These are phyloP conservation scores for Casuarina glauca DNA, from an alignment of 306 rosid genomes.

Conservation along the genomic window DNA sequence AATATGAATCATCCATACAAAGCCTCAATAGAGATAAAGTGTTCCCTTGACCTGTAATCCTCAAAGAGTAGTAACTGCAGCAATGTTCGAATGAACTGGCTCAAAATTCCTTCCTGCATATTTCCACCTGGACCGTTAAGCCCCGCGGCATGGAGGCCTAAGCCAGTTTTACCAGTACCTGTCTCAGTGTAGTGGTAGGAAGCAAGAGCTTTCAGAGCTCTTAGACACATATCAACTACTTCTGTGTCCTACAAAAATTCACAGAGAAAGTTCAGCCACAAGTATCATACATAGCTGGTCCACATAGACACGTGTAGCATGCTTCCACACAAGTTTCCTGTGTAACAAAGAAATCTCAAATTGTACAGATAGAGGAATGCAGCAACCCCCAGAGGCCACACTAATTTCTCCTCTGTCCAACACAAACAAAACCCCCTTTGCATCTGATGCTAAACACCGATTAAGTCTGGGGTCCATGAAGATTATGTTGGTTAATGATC, in stretches of 20 bases:
- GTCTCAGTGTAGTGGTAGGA: slow-evolving; percentile 78
- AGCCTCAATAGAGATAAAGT: background rate
- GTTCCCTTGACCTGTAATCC: slow-evolving; percentile 66
- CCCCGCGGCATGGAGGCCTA: slow-evolving; percentile 66
- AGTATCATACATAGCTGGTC: background rate
- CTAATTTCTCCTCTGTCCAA: background rate
- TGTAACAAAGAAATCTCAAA: slow-evolving; percentile 1
- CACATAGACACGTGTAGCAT: background rate
- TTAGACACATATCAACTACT: slow-evolving; percentile 77
- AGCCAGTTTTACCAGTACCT: slow-evolving; percentile 61
- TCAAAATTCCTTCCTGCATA: slow-evolving; percentile 76
- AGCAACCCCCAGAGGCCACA: background rate
- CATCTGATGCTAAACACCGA: background rate
- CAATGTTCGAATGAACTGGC: slow-evolving; percentile 78
- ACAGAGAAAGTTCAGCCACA: slow-evolving; percentile 25
- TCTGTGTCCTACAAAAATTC: slow-evolving; percentile 63
- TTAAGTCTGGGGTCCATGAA: slow-evolving; percentile 1
- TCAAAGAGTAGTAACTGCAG: slow-evolving; percentile 87
- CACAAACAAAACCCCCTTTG: background rate
- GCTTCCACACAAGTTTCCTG: background rate
- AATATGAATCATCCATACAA: background rate
- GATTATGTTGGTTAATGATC: background rate
- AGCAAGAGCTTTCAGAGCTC: slow-evolving; percentile 87
- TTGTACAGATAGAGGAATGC: background rate
- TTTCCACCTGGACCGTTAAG: slow-evolving; percentile 56